A percentile compares a stretch with the other conserved stretches of the same genome.
Evolutionary conservation across 1,284 basidiomycete genomes (phyloP).

Genomic region (Malassezia sympodialis): DNA sequence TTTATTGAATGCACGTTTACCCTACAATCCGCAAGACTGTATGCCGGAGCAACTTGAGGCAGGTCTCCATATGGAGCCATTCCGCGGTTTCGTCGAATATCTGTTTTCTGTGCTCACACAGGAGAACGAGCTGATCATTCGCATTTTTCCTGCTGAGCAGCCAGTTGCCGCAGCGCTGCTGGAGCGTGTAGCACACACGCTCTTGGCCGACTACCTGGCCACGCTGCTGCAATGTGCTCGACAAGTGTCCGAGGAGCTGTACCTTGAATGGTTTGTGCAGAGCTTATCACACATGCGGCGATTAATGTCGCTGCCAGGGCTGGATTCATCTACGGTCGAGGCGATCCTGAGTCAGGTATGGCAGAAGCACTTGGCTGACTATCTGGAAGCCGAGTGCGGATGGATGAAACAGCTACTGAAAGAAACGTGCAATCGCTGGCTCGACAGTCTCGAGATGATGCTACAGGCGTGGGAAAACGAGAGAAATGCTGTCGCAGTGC

Average conservation of each 20-base stretch:
- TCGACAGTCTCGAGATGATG: constrained; percentile 53
- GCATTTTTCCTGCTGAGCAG: constrained; percentile 71
- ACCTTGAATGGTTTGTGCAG: constrained; percentile 75
- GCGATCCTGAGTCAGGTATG: constrained; percentile 80
- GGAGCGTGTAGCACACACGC: constrained; percentile 64
- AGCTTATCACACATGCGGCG: constrained; percentile 64
- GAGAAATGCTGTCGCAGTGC: not conserved
- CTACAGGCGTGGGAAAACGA: not conserved
- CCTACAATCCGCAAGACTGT: constrained; percentile 9
- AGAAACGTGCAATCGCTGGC: constrained; percentile 67
- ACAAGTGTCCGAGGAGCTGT: constrained; percentile 63
- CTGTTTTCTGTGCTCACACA: constrained; percentile 52
- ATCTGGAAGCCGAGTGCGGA: constrained; percentile 84
- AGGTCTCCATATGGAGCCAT: constrained; percentile 61
- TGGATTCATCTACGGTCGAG: constrained; percentile 55
- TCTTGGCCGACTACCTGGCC: constrained; percentile 70
- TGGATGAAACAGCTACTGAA: constrained; percentile 66
- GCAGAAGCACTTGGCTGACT: constrained; percentile 88
- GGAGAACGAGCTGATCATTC: constrained; percentile 67
- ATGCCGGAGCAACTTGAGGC: constrained; percentile 2
- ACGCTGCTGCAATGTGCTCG: constrained; percentile 67
- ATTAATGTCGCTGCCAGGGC: not conserved
- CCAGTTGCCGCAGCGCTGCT: constrained; percentile 65
- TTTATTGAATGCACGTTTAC: not conserved
- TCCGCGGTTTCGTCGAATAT: constrained; percentile 50